Conservation (phyloP, 2,329 filamentous ascomycete species). For the Aspergillus fumigatiaffinis region DNA sequence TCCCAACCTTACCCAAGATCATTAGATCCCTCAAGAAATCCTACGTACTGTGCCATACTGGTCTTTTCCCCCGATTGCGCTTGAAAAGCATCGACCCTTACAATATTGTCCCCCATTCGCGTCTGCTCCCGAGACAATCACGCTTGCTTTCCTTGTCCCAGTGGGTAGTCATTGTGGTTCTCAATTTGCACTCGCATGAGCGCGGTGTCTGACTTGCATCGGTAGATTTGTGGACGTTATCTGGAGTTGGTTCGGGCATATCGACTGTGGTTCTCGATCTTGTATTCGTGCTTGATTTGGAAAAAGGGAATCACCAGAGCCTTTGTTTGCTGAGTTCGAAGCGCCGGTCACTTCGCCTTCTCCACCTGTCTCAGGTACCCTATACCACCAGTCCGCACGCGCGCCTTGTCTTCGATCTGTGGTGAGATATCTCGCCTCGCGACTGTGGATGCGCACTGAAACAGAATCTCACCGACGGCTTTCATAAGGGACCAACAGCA, state of each 20-base stretch:
- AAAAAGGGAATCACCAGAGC: background rate
- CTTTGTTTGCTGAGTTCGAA: conserved; percentile 3
- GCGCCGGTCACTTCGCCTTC: conserved; percentile 13
- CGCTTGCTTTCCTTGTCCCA: conserved; percentile 7
- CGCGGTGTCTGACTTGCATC: conserved; percentile 2
- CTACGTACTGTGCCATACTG: background rate
- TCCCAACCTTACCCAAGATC: background rate
- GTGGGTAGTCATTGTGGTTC: conserved; percentile 5
- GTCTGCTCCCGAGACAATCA: conserved; percentile 13
- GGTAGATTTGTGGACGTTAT: conserved; percentile 3
- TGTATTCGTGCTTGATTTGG: conserved; percentile 6
- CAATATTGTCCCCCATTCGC: conserved; percentile 8
- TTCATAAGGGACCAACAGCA: conserved; percentile 24
- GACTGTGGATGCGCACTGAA: conserved; percentile 33
- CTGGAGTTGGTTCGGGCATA: background rate
- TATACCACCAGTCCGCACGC: conserved; percentile 19
- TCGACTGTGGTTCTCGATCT: background rate
- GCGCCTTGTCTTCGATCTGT: conserved; percentile 23
- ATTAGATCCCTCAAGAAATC: background rate
- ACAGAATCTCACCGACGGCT: conserved; percentile 17
- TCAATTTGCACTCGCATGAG: background rate
- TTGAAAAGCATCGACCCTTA: conserved; percentile 10
- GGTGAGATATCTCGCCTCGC: conserved; percentile 18
- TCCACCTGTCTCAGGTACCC: conserved; percentile 11
- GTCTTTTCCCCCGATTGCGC: conserved; percentile 1